Percentiles rank a stretch among this genome's conserved stretches.
Evolutionary conservation across 495 filamentous ascomycete genomes (phyloP).

Genomic region (Cryomyces minteri): DNA sequence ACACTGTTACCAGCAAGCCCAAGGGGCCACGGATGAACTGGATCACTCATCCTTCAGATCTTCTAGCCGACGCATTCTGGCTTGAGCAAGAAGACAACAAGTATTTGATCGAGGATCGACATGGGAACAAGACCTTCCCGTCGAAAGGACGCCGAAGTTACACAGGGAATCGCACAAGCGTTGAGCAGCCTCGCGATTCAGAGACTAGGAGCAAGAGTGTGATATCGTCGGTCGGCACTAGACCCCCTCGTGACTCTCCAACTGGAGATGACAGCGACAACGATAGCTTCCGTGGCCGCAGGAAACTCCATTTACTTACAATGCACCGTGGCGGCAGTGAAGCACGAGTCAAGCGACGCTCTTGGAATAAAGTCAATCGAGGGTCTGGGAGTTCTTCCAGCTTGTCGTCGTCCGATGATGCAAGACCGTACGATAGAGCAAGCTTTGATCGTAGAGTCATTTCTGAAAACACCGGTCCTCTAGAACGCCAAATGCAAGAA

Average conservation of each 20-base stretch:
- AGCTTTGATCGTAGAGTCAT: too few relatives aligned
- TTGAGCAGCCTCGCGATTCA: background rate
- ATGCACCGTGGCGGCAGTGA: slow-evolving; percentile 7
- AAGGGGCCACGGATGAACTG: slow-evolving; percentile 60
- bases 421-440: too few relatives aligned
- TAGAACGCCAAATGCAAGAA: slow-evolving; percentile 52
- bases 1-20: slow-evolving; percentile 21
- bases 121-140: slow-evolving; percentile 52
- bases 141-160: background rate
- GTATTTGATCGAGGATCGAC: slow-evolving; percentile 49
- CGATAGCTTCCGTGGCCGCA: slow-evolving; percentile 10
- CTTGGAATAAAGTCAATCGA: background rate
- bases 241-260: background rate
- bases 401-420: slow-evolving; percentile 7
- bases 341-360: slow-evolving; percentile 2
- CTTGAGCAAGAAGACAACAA: slow-evolving; percentile 61
- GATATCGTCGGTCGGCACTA: background rate
- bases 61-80: slow-evolving; percentile 76
- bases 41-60: slow-evolving; percentile 56
- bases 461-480: slow-evolving; percentile 26
- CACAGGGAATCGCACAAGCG: background rate
- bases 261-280: slow-evolving; percentile 13
- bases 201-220: background rate
- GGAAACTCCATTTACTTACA: slow-evolving; percentile 6
- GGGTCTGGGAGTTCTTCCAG: slow-evolving; percentile 1